Evolutionary conservation across 768 basidiomycete species (phyloP).

Genomic region (Leccinum aurantiacum): DNA sequence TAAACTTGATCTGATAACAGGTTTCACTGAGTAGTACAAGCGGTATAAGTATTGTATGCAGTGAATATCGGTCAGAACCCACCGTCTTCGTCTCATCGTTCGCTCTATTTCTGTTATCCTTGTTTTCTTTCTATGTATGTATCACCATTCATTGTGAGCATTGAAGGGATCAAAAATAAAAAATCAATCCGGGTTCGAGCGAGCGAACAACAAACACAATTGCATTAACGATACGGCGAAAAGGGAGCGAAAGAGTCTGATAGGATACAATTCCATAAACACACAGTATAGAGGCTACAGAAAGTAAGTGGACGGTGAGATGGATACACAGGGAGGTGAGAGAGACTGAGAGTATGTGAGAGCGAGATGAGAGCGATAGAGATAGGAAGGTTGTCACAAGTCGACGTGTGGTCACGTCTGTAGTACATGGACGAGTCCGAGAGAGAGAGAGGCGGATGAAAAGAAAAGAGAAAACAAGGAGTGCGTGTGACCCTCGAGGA

Average conservation of each 20-base stretch:
- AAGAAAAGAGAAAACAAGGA: background rate
- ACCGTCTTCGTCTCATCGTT: no score
- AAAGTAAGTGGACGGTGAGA: background rate
- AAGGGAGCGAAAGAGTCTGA: background rate
- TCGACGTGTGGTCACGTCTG: background rate
- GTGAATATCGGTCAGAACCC: no score
- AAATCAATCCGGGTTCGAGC: no score
- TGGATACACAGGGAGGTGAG: background rate
- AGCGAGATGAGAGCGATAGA: no score
- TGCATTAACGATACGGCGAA: background rate
- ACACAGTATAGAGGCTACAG: background rate
- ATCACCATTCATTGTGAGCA: background rate
- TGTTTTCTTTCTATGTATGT: no score
- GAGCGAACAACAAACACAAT: background rate
- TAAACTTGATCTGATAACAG: no score
- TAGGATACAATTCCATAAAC: background rate
- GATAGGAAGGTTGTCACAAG: background rate
- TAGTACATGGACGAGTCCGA: background rate
- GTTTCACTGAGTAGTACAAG: no score
- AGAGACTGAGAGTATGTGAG: background rate
- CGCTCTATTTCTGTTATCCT: no score
- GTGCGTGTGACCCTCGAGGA: background rate
- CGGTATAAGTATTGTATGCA: no score
- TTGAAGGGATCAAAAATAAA: background rate
- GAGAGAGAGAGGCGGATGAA: background rate